Base-by-base conservation (phyloP, 352 stramenopile species). In the Stephanocyclus meneghinianus region DNA sequence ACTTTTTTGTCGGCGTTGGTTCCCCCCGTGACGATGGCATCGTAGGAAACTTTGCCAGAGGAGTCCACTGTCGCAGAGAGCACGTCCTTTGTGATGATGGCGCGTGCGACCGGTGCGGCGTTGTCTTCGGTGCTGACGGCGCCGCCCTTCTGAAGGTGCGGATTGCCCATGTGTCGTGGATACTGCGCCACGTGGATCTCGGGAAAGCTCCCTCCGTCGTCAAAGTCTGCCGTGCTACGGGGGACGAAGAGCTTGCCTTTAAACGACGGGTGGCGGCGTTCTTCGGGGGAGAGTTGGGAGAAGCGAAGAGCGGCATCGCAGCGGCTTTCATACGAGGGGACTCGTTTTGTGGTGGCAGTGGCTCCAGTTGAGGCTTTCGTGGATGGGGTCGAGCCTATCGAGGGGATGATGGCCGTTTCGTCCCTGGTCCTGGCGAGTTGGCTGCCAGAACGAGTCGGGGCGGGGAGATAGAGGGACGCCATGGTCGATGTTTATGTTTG, bases 141-240 rank as follows among this genome's bases (percentile, higher is more conserved):
- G 18, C 30, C 16, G 30, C 48, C 55, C 0, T 2, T 6, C 16
- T 21, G 2, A 10, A 89, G 76, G 56, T 94, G 86, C 2, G 91
- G 90, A 83, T 93, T 94, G 15, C 97, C 97, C 95, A 99, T 98
- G 79, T 95, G 92, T 1, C 97, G 84, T 8, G 97, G 97, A 81
- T 98, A 98, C 87, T 99, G 96, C 71, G 96, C 95, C 32, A 99
- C 87, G 84, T 99, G 97, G 71, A 99, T 97, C 92, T 99, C 97
- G 0, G 97, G 97, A 83, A 96, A 99, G 59, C 97, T 97, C 47
- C 97, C 97, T 51, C 97, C 97, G 86, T 99, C 97, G 44, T 96
- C 96, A 89, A 98, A 99, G 85, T 99, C 97, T 18, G 71, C 61
- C 10, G 94, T 71, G 21, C 69, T 87, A 42, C 87, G 84, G 10